A percentile compares a stretch with the other conserved stretches of the same genome.
Conservation (phyloP, 768 basidiomycete genomes). For the Tulasnella sp. region DNA sequence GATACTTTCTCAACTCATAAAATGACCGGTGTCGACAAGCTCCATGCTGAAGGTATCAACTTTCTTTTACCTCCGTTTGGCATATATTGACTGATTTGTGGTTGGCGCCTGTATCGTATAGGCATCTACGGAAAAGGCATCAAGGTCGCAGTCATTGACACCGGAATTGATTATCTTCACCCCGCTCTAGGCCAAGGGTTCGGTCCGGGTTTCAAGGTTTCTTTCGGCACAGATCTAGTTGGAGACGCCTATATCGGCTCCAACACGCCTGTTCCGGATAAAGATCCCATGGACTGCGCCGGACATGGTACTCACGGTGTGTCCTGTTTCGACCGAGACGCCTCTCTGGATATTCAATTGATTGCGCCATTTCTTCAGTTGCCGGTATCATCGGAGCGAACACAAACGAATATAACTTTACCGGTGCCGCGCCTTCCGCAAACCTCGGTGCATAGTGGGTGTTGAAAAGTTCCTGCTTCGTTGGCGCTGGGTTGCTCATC, state of each 20-base stretch:
- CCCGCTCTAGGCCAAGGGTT: constrained; percentile 7
- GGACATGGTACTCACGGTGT: constrained; percentile 11
- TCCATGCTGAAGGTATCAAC: constrained; percentile 13
- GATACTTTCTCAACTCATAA: constrained; percentile 9
- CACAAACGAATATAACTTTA: neutral
- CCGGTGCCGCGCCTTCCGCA: constrained; percentile 6
- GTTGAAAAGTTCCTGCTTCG: neutral
- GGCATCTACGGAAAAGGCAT: constrained; percentile 5
- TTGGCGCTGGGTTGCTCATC: neutral
- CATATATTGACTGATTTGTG: too few species aligned
- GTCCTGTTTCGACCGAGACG: neutral
- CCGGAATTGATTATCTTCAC: too few species aligned
- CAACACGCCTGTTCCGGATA: constrained; percentile 1
- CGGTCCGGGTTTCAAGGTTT: constrained; percentile 10
- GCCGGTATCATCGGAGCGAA: constrained; percentile 9
- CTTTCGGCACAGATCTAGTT: constrained; percentile 7
- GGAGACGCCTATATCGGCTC: constrained; percentile 1
- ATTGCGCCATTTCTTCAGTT: neutral
- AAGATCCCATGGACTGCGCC: constrained; percentile 12
- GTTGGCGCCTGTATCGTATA: neutral
- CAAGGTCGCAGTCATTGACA: constrained; percentile 10
- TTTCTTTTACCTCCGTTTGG: too few species aligned
- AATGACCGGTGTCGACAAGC: constrained; percentile 14
- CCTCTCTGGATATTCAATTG: neutral
- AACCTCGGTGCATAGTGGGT: neutral